Conservation (phyloP, 2,329 filamentous ascomycete species). For the Colletotrichum caudatum region DNA sequence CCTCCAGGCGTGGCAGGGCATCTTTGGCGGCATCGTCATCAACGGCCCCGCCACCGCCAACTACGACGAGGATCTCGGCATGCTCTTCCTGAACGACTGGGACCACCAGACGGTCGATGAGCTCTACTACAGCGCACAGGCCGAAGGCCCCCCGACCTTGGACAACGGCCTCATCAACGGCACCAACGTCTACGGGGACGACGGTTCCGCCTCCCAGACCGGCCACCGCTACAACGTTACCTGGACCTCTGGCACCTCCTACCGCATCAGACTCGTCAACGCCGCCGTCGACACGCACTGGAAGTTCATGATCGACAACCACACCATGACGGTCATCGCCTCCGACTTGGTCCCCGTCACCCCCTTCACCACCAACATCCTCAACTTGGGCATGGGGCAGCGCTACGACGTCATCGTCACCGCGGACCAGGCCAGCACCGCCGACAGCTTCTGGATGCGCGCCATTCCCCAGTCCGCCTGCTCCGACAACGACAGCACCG, state of each 20-base stretch:
- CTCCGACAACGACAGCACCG: constrained; percentile 52
- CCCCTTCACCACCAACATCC: constrained; percentile 63
- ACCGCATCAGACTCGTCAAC: constrained; percentile 63
- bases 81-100: constrained; percentile 71
- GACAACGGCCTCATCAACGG: constrained; percentile 62
- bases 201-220: constrained; percentile 44
- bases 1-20: constrained; percentile 63
- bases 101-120: constrained; percentile 59
- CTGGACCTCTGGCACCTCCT: constrained; percentile 57
- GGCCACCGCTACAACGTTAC: constrained; percentile 53
- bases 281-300: constrained; percentile 57
- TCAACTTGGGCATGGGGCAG: constrained; percentile 63
- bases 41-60: constrained; percentile 68
- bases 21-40: constrained; percentile 71
- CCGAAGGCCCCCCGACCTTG: constrained; percentile 51
- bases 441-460: constrained; percentile 62
- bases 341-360: constrained; percentile 69
- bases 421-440: constrained; percentile 49
- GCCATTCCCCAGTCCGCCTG: constrained; percentile 58
- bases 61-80: constrained; percentile 74
- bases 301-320: constrained; percentile 67
- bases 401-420: constrained; percentile 62
- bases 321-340: constrained; percentile 68
- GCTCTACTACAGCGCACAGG: constrained; percentile 48
- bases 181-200: constrained; percentile 53